phyloP scores from a whole-genome alignment of 2,329 filamentous ascomycete species.

The Fusarium sp. region DNA sequence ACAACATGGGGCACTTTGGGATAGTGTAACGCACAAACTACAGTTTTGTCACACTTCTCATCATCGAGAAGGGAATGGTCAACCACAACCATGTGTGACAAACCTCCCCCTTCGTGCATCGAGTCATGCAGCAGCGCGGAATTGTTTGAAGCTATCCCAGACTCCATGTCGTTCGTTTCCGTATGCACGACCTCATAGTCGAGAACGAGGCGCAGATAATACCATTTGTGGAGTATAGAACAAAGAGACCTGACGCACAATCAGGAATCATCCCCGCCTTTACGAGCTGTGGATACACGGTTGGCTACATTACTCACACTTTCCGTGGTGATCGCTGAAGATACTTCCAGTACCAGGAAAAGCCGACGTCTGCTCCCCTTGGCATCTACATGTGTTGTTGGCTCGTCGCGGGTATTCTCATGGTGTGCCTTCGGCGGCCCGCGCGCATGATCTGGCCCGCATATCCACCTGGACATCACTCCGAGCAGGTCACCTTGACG shows the following conservation, averaged over 20 bases:
- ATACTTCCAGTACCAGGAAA: conserved; percentile 33
- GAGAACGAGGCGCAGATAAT: conserved; percentile 7
- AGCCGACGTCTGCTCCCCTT: conserved; percentile 13
- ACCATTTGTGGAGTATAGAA: conserved; percentile 15
- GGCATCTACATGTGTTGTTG: conserved; percentile 26
- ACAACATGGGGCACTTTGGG: conserved; percentile 21
- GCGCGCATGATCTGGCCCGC: conserved; percentile 35
- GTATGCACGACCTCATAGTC: conserved; percentile 15
- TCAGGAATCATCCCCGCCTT: conserved; percentile 13
- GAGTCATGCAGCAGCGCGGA: conserved; percentile 33
- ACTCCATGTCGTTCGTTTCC: conserved; percentile 23
- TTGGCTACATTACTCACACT: conserved; percentile 16
- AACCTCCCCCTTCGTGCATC: conserved; percentile 28
- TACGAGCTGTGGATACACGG: conserved; percentile 24
- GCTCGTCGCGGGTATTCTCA: conserved; percentile 23
- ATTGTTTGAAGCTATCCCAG: conserved; percentile 25
- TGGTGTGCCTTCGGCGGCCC: conserved; percentile 28
- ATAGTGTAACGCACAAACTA: conserved; percentile 23
- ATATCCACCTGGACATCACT: conserved; percentile 25
- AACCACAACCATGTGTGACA: conserved; percentile 35
- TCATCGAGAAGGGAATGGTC: conserved; percentile 22
- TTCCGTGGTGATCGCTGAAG: conserved; percentile 14
- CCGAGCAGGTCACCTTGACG: conserved; percentile 9
- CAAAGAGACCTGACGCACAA: conserved; percentile 12
- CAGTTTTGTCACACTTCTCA: conserved; percentile 18